Evolutionary conservation across 768 basidiomycete species (phyloP), one percentile per base, ranked within the genome.

Genomic region (Trametes elegans): DNA sequence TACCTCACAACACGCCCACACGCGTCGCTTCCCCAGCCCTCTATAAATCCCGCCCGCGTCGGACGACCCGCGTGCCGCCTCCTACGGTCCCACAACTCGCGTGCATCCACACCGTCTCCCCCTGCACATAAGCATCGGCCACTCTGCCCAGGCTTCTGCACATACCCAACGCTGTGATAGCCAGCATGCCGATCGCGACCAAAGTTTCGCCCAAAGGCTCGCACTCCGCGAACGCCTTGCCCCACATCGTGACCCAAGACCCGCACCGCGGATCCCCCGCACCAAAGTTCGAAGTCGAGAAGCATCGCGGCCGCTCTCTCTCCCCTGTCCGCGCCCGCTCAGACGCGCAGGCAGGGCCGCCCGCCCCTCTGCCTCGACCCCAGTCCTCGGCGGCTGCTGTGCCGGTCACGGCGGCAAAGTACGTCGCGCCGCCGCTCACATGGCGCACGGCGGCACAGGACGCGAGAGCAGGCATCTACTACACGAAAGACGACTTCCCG

Each of bases 401-500:
- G 11, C 18, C 50, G 39, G 41, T 42, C n/a, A 19, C 47, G 18
- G 36, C 39, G 21, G 49, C 35, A 31, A 41, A 32, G 41, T 57
- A 53, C 43, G 38, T 49, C 44, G 55, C 48, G 7, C 61, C 52
- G 7, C 45, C 58, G 27, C 49, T 54, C 46, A 57, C 58, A 9
- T 60, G 59, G 59, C 44, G 57, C 14, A 55, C 53, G 31, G 67
- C 65, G 24, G 61, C 60, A 3, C 36, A 51, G 16, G 67, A 68
- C 38, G 59, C 62, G n/a, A 56, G 41, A 26, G 63, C 61, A 21
- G 65, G 64, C 34, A 53, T 68, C 13, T 60, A 61, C 52, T 68
- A 68, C 61, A 55, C 58, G 8, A 59, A 60, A 19, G 67, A 68
- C 51, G 24, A 47, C 10, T 68, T 62, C 55, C 67, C 67, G 29